Evolutionary conservation across 106 monocot genomes (phyloP).

Genomic region (Phalaenopsis aphrodite): DNA sequence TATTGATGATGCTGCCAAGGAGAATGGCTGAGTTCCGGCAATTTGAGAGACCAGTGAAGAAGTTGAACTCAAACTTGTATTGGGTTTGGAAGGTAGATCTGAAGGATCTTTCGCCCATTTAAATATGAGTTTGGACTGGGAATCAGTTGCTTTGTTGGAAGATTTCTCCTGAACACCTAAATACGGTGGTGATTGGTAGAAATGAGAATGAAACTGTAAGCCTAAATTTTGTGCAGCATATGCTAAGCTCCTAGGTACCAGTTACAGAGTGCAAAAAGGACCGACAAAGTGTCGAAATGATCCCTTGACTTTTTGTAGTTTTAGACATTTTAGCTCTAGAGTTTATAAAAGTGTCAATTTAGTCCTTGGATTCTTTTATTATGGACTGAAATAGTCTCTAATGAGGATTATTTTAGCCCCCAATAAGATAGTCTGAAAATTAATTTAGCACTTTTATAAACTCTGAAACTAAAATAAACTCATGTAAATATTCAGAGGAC

Average conservation of each 20-base stretch:
- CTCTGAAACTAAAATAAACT: too few relatives aligned
- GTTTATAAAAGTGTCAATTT: too few relatives aligned
- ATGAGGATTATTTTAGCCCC: too few relatives aligned
- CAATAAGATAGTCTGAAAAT: too few relatives aligned
- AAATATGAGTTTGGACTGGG: conserved; percentile 34
- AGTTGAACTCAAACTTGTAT: conserved; percentile 15
- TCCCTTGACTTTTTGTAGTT: too few relatives aligned
- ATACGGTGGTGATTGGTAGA: neutral
- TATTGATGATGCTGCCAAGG: conserved; percentile 17
- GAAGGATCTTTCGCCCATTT: conserved; percentile 51
- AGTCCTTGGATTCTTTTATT: too few relatives aligned
- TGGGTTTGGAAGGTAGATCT: conserved; percentile 13
- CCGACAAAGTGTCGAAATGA: neutral
- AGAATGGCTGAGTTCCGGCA: conserved; percentile 14
- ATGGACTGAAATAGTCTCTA: too few relatives aligned
- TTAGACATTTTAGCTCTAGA: too few relatives aligned
- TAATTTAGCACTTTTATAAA: too few relatives aligned
- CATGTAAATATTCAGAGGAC: too few relatives aligned
- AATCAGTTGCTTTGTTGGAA: conserved; percentile 16
- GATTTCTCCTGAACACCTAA: conserved; percentile 28
- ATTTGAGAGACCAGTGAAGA: neutral
- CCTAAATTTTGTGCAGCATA: neutral
- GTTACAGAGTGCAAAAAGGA: neutral
- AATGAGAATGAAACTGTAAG: neutral
- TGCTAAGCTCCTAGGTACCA: neutral